phyloP scores from a whole-genome alignment of 495 filamentous ascomycete genomes.

The Neurospora tetrasperma region DNA sequence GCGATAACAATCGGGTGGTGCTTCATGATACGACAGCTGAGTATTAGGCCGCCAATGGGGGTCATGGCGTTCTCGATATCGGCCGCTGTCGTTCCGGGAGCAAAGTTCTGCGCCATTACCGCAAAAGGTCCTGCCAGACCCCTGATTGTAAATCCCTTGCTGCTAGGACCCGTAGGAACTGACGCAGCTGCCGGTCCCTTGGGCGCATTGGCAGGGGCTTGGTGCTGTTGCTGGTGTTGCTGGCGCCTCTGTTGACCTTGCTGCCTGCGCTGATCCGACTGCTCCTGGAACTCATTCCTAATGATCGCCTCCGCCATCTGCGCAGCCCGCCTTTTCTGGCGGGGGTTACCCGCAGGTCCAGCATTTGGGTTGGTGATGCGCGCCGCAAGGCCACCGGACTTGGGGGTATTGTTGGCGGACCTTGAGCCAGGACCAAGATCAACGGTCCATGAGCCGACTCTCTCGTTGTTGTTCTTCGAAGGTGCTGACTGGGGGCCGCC shows the following conservation, averaged over 20 bases:
- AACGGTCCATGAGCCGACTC: background rate
- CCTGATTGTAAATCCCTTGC: constrained; percentile 59
- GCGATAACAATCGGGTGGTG: constrained; percentile 69
- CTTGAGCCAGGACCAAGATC: background rate
- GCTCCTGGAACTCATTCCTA: constrained; percentile 23
- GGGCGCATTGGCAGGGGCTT: constrained; percentile 4
- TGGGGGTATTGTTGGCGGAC: constrained; percentile 21
- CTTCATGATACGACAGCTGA: constrained; percentile 60
- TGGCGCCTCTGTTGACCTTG: constrained; percentile 13
- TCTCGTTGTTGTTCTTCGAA: background rate
- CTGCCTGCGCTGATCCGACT: constrained; percentile 17
- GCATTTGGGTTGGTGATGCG: constrained; percentile 33
- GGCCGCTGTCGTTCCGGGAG: constrained; percentile 82
- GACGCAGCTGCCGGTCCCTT: background rate
- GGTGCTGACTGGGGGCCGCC: constrained; percentile 19
- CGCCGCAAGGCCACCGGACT: constrained; percentile 29
- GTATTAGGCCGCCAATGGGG: constrained; percentile 57
- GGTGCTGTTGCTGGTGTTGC: constrained; percentile 2
- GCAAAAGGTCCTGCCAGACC: constrained; percentile 72
- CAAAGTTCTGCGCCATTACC: constrained; percentile 85
- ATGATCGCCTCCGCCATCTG: constrained; percentile 22
- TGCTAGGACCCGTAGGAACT: background rate
- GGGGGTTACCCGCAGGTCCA: constrained; percentile 13
- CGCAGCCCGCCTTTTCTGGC: constrained; percentile 22
- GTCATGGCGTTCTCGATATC: constrained; percentile 86